Percentiles rank a stretch among this genome's conserved stretches.
phyloP scores from a whole-genome alignment of 2,329 filamentous ascomycete genomes.

The Clarireedia paspali region DNA sequence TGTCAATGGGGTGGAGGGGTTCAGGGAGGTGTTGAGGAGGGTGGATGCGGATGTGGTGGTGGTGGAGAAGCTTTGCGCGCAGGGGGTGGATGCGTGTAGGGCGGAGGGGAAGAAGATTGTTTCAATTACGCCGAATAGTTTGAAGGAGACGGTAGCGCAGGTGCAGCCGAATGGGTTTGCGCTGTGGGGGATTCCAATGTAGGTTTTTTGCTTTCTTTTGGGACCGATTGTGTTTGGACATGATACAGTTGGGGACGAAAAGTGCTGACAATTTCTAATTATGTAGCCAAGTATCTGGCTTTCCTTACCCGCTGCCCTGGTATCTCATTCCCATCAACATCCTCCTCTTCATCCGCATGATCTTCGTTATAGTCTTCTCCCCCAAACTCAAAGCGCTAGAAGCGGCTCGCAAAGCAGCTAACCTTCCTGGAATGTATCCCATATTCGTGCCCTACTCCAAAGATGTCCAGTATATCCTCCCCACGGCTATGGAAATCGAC shows the following conservation, averaged over 20 bases:
- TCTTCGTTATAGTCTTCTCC: conserved; percentile 16
- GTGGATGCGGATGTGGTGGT: conserved; percentile 35
- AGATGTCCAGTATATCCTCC: conserved; percentile 24
- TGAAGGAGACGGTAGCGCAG: conserved; percentile 34
- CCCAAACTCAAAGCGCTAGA: conserved; percentile 19
- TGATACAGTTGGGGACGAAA: too few relatives aligned
- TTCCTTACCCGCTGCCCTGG: conserved; percentile 39
- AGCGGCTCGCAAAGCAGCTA: conserved; percentile 21
- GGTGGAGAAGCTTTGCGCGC: conserved; percentile 37
- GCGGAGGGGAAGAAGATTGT: conserved; percentile 30
- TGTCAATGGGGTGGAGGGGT: conserved; percentile 33
- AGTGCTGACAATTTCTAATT: not conserved
- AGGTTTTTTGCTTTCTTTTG: conserved; percentile 17
- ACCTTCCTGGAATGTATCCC: conserved; percentile 20
- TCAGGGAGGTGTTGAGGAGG: conserved; percentile 31
- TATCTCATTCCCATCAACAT: conserved; percentile 36
- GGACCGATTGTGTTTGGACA: not conserved
- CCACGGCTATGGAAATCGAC: conserved; percentile 19
- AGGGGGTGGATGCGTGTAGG: conserved; percentile 37
- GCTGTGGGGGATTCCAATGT: conserved; percentile 35
- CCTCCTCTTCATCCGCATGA: conserved; percentile 29
- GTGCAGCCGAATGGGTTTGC: conserved; percentile 32
- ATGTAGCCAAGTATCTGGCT: conserved; percentile 29
- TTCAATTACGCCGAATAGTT: conserved; percentile 38
- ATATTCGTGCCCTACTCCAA: conserved; percentile 26